These are phyloP conservation scores for Chlorella variabilis DNA, from an alignment of 163 green algal genomes.

Conservation along the genomic window DNA sequence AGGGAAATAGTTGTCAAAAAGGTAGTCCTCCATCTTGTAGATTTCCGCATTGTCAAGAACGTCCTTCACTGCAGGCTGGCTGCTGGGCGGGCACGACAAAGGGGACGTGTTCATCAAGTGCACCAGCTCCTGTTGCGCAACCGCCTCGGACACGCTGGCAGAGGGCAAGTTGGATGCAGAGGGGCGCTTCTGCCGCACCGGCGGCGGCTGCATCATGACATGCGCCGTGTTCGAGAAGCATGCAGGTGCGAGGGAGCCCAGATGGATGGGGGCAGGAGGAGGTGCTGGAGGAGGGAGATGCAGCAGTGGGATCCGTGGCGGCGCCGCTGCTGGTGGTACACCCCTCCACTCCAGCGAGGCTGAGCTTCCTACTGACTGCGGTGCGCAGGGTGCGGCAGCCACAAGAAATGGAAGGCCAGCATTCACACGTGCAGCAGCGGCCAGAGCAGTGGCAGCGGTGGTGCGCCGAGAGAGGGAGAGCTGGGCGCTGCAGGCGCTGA, in stretches of 20 bases:
- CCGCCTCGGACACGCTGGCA: neutral
- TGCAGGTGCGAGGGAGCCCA: neutral
- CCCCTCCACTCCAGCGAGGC: neutral
- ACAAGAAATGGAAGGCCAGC: constrained; percentile 12
- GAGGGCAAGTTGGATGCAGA: neutral
- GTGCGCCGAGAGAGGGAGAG: neutral
- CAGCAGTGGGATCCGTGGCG: neutral
- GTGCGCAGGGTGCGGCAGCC: neutral
- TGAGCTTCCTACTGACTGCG: neutral
- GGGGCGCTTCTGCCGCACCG: neutral
- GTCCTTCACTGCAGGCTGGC: constrained; percentile 1
- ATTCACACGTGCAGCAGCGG: neutral
- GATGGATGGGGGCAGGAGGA: too few species aligned
- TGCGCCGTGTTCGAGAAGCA: neutral
- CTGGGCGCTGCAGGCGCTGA: neutral
- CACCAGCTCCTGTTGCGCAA: constrained; percentile 14
- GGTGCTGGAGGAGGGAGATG: too few species aligned
- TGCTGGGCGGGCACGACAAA: neutral
- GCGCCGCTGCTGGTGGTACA: neutral
- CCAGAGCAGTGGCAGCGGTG: neutral
- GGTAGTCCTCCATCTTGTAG: too few species aligned
- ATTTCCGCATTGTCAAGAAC: too few species aligned
- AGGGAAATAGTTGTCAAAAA: too few species aligned
- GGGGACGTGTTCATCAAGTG: neutral
- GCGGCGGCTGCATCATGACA: neutral